Base-by-base conservation (phyloP, 495 filamentous ascomycete genomes). In the Penicillium arizonense region DNA sequence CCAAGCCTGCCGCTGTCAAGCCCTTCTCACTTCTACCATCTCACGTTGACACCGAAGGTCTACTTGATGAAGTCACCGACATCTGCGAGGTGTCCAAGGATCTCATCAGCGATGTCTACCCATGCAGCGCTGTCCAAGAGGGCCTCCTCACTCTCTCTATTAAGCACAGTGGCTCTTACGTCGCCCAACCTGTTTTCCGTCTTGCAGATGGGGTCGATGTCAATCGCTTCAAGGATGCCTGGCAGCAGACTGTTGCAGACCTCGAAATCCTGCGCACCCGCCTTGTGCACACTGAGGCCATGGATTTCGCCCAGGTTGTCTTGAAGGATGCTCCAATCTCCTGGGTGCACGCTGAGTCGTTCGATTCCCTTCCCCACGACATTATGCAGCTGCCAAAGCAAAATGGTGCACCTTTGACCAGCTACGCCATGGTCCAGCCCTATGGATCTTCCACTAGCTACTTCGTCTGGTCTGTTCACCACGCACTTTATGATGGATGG, bases 401-500 rank as follows among this genome's bases (percentile, higher is more conserved):
- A 18, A 78, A 84, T 30, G 84, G 85, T 24, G 79, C 61, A n/a
- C 58, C 72, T 2, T 57, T 89, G 13, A 78, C 78, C 5, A 70
- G 74, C n/a, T 86, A 82, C 51, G 77, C 73, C 0, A 68, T 87
- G 5, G 64, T 85, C 4, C 50, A 67, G 26, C 49, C 69, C 1
- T 52, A 38, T 23, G 42, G 41, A 6, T 65, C 59, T 5, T 57
- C 61, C n/a, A 32, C 52, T 28, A 55, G 55, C 2, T 71, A 81
- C 53, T 82, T 89, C 38, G 77, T 86, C 0, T 79, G 84, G 70
- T 83, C 80, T 2, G 77, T 85, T 37, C 86, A 90, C 46, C 87
- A 91, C 52, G 81, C 83, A 1, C 63, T 90, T 0, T 90, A 88
- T 47, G 87, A 90, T 62, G 87, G 85, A 8, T 87, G 85, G 82